Conservation (phyloP, 192 early-diverging fungal species). For the Coemansia reversa region DNA sequence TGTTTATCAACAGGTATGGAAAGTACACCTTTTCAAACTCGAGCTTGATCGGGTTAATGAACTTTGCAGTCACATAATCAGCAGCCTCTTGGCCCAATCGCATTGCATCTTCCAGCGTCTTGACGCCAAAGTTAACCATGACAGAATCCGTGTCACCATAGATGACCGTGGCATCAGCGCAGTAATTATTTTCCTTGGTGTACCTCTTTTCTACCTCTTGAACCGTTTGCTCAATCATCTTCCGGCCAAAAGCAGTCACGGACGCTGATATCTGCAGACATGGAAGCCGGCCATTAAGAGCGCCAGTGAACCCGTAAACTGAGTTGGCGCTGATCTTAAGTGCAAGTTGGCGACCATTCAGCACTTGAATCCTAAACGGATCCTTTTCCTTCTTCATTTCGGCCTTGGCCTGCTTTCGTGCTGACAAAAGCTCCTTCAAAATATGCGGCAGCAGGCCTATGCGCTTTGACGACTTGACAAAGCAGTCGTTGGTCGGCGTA, state of each 20-base stretch:
- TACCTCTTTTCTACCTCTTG: constrained; percentile 78
- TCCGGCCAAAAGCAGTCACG: constrained; percentile 91
- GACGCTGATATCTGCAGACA: constrained; percentile 91
- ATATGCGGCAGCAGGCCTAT: constrained; percentile 88
- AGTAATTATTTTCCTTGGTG: constrained; percentile 83
- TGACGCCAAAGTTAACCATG: constrained; percentile 96
- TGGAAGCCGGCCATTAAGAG: constrained; percentile 87
- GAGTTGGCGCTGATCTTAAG: constrained; percentile 97
- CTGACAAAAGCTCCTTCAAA: constrained; percentile 82
- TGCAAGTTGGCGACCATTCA: constrained; percentile 95
- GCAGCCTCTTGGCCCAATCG: constrained; percentile 83
- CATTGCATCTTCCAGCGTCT: constrained; percentile 82
- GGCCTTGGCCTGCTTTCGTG: constrained; percentile 88
- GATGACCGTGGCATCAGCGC: constrained; percentile 86
- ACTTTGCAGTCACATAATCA: constrained; percentile 77
- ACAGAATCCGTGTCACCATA: constrained; percentile 99
- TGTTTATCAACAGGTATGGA: constrained; percentile 96
- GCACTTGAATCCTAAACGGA: constrained; percentile 88
- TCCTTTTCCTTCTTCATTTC: constrained; percentile 97
- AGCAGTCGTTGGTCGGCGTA: constrained; percentile 90
- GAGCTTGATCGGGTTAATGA: constrained; percentile 92
- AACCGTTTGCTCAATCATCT: constrained; percentile 93
- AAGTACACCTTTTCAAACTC: constrained; percentile 99
- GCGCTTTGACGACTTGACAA: constrained; percentile 71
- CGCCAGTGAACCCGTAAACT: constrained; percentile 97